Evolutionary conservation across 345 rosid genomes (phyloP), one percentile per base, ranked within the genome.

Genomic region (Schrenkiella parvula): DNA sequence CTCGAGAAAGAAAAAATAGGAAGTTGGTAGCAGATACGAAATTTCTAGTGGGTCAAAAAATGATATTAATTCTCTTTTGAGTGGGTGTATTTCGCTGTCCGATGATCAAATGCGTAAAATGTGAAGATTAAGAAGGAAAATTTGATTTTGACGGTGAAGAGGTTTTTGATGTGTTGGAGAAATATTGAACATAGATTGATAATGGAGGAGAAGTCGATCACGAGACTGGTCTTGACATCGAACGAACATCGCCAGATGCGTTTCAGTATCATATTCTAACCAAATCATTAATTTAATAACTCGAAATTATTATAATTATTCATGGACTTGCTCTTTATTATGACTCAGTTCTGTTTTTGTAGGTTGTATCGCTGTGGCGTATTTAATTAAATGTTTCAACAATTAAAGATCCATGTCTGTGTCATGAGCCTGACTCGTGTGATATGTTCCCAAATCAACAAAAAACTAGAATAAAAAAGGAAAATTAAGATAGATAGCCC

Each of bases 151-250:
- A 61, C 31, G 69, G 64, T 4, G 64, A 56, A 44, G 2, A 18
- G 52, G n/a, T n/a, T 31, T 41, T 47, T 74, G 78, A 74, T 74
- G 72, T 7, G 15, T 66, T 74, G 67, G 78, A 38, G 53, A 66
- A 51, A 66, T 74, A 38, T 28, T 48, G 72, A 48, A 15, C 71
- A 73, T 46, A 64, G 41, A 64, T 58, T 13, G 42, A 41, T 58
- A 23, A 15, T 32, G 73, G 74, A 58, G 74, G 66, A 70, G 58
- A 75, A 68, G 48, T 66, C 28, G 78, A 74, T 37, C 68, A 74
- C 46, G 64, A 58, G 64, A 58, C 64, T 58, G 46, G 54, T 56
- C 15, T 22, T 28, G 13, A 22, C 29, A 5, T 56, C 15, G 42
- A 56, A 35, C 66, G 62, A 74, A 58, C 52, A 48, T 57, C 12